Percentiles rank a stretch among this genome's conserved stretches.
Evolutionary conservation across 1,284 basidiomycete species (phyloP).

Genomic region (Puccinia triticina): DNA sequence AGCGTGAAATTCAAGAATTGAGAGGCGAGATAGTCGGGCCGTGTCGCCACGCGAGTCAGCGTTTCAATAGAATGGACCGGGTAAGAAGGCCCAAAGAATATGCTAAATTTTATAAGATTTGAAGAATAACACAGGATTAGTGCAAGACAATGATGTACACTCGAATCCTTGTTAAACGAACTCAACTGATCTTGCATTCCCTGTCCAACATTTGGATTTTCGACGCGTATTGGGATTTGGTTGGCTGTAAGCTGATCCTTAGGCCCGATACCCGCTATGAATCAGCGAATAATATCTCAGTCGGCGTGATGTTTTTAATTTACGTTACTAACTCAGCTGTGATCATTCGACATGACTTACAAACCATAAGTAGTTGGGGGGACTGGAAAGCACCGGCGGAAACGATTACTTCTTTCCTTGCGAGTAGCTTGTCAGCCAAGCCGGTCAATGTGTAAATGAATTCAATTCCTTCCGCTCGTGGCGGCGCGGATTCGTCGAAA

Average conservation of each 20-base stretch:
- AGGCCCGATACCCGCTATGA: conserved; percentile 31
- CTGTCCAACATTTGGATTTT: conserved; percentile 37
- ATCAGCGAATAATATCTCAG: not conserved
- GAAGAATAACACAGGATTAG: not conserved
- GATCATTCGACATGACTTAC: conserved; percentile 14
- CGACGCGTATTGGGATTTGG: conserved; percentile 32
- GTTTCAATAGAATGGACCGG: conserved; percentile 38
- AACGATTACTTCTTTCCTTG: conserved; percentile 57
- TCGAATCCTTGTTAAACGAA: not conserved
- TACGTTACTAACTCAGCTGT: not conserved
- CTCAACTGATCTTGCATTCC: conserved; percentile 46
- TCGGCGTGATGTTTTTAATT: not conserved
- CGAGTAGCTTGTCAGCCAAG: not conserved
- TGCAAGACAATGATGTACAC: not conserved
- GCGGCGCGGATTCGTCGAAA: conserved; percentile 31
- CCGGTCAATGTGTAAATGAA: not conserved
- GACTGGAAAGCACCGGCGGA: conserved; percentile 58
- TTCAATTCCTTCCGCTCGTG: conserved; percentile 35
- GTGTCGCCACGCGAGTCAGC: conserved; percentile 4
- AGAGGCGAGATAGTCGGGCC: conserved; percentile 1
- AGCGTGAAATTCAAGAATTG: conserved; percentile 33
- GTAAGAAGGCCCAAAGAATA: conserved; percentile 38
- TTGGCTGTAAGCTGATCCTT: conserved; percentile 34
- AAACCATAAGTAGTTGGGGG: conserved; percentile 57
- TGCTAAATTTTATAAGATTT: not conserved